phyloP scores from a whole-genome alignment of 2,329 filamentous ascomycete species.

The Ceratocystis lukuohia region DNA sequence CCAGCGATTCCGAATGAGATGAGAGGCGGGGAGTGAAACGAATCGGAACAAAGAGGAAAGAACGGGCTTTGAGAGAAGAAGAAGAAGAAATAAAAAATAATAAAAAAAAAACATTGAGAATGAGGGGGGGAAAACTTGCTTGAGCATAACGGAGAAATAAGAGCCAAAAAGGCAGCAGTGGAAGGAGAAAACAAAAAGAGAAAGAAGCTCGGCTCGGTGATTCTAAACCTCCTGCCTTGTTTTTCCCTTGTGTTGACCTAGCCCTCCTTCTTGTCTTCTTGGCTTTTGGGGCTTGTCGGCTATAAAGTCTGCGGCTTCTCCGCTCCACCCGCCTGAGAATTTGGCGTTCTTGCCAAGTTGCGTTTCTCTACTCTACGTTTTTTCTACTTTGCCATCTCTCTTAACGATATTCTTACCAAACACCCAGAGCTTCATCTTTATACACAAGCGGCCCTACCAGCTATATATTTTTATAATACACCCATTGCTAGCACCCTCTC shows the following conservation, averaged over 20 bases:
- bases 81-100: not conserved
- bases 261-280: not conserved
- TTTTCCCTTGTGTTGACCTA: not conserved
- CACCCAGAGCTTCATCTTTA: not conserved
- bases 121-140: not conserved
- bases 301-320: constrained; percentile 1
- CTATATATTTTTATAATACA: not conserved
- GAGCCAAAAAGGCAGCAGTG: not conserved
- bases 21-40: not conserved
- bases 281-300: not conserved
- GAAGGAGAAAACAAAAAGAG: not conserved
- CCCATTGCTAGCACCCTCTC: not conserved
- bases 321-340: not conserved
- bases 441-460: not conserved
- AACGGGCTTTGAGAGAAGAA: not conserved
- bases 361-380: not conserved
- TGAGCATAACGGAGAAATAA: not conserved
- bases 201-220: constrained; percentile 3
- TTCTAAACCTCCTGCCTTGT: not conserved
- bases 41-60: not conserved
- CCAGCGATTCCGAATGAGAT: not conserved
- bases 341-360: not conserved
- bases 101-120: not conserved
- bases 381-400: not conserved
- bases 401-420: not conserved